Evolutionary conservation across 2,329 filamentous ascomycete species (phyloP).

Genomic region (Aspergillus carbonarius): DNA sequence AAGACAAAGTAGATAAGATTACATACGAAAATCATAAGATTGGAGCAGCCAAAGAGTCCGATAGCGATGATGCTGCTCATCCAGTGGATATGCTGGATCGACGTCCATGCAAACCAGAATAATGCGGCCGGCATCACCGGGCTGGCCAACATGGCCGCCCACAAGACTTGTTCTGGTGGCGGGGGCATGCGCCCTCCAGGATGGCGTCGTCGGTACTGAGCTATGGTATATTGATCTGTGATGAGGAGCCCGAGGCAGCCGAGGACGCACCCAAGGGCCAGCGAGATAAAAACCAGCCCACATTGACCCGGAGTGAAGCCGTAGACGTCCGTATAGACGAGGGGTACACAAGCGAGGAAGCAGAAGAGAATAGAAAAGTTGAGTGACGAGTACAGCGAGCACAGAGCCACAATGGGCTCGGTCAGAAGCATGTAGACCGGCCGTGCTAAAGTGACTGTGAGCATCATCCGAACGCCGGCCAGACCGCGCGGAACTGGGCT

Average conservation of each 20-base stretch:
- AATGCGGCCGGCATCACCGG: constrained; percentile 47
- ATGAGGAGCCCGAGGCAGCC: constrained; percentile 26
- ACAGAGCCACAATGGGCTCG: constrained; percentile 10
- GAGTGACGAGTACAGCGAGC: constrained; percentile 45
- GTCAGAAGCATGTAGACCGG: constrained; percentile 62
- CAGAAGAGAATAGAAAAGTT: constrained; percentile 77
- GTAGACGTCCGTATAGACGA: constrained; percentile 64
- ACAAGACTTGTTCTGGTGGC: constrained; percentile 52
- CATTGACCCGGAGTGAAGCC: constrained; percentile 57
- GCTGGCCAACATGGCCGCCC: constrained; percentile 51
- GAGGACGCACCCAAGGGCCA: constrained; percentile 68
- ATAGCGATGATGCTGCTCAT: constrained; percentile 29
- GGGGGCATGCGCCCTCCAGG: constrained; percentile 24
- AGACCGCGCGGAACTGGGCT: background rate
- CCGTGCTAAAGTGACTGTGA: constrained; percentile 47
- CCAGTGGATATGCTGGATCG: constrained; percentile 42
- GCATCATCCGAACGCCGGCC: background rate
- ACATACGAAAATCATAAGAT: constrained; percentile 33
- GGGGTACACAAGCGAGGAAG: constrained; percentile 76
- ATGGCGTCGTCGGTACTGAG: background rate
- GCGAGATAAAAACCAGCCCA: constrained; percentile 57
- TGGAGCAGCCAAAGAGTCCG: constrained; percentile 27
- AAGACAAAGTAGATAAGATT: constrained; percentile 9
- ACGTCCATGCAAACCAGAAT: constrained; percentile 52
- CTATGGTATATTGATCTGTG: background rate